Evolutionary conservation across 2,329 filamentous ascomycete species (phyloP), one percentile per base, ranked within the genome.

Genomic region (Nigrospora oryzae): DNA sequence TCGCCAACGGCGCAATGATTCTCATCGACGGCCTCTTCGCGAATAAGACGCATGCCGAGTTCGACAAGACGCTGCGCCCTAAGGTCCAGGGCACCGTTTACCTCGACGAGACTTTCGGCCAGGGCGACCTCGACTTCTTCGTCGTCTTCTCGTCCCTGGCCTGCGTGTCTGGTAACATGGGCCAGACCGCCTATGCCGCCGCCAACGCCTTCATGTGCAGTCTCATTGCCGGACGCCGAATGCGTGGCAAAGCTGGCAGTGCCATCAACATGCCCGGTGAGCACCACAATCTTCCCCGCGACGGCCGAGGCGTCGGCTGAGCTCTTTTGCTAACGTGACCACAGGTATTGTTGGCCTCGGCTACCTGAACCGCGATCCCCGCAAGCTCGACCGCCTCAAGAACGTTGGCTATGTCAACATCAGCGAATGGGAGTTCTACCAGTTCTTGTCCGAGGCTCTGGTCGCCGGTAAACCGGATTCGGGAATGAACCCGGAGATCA

Each of bases 1-100:
- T 73, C 1, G 60, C 58, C 1, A 61, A 73, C 35, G 70, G 61
- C 1, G 69, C 70, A 8, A 66, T 73, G 65, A 62, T 74, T 3
- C 56, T 75, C 0, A 45, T 54, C 3, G 69, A 74, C 45, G 46
- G 16, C 28, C 44, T 55, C 2, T 57, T 69, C 37, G 19, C 43
- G 16, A 48, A 53, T 15, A 49, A 51, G 13, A 50, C 51, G 19
- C 28, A 40, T 28, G 38, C 19, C 19, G 38, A 40, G 19, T 40
- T 40, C 14, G 28, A 30, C 6, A 40, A 19, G 13, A 40, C 38
- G 19, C 38, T 40, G 6, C 19, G 28, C 12, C 68, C 68, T 2
- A 71, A 70, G 52, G 61, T 70, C 2, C 45, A 62, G 1, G 69
- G 69, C 1, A 57, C 51, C 4, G 43, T 50, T 3, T 44, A 59